Base-by-base conservation (phyloP, 306 rosid species). In the Rosa persica region DNA sequence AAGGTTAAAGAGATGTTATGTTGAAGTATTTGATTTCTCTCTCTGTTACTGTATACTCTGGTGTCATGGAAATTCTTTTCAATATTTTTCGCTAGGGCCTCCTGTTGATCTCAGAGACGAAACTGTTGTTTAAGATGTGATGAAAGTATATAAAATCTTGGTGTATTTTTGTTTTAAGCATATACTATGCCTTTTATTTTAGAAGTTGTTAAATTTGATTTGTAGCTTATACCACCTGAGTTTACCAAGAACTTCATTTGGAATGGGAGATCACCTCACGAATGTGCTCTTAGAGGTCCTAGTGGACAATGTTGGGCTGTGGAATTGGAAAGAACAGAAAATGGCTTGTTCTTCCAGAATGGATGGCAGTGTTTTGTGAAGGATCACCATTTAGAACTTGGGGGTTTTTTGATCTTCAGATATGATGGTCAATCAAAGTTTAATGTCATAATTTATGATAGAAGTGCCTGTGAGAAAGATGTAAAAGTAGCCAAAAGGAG, bases 251-350 rank as follows among this genome's bases (percentile, higher is more conserved):
- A 55, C 67, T 40, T 17, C 2, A n/a, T 27, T 23, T 11, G 16
- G 25, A 54, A 72, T 36, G 61, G 15, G 2, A 20, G 2, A 40
- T 52, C 17, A 23, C 67, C 40, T 52, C 1, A 10, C 34, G 20
- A 52, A 54, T 74, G 66, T 58, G 22, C 5, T 42, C 65, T 74
- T 20, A 74, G 39, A 19, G 77, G 44, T 47, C 67, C 23, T 19
- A 36, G 5, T 19, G 65, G 30, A 7, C 73, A 10, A 49, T 9
- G 19, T 13, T 79, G 67, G 67, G 5, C n/a, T 46, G 82, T 73
- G 55, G 34, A 23, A 52, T 42, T 79, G 54, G 34, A 15, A 17
- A 39, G 8, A n/a, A 55, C 12, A 34, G 55, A 36, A n/a, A 17
- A 36, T n/a, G 25, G 44, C 38, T n/a, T 73, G 38, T 70, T 40